Conservation (phyloP, 305 asterid genomes). For the Fraxinus ornus region DNA sequence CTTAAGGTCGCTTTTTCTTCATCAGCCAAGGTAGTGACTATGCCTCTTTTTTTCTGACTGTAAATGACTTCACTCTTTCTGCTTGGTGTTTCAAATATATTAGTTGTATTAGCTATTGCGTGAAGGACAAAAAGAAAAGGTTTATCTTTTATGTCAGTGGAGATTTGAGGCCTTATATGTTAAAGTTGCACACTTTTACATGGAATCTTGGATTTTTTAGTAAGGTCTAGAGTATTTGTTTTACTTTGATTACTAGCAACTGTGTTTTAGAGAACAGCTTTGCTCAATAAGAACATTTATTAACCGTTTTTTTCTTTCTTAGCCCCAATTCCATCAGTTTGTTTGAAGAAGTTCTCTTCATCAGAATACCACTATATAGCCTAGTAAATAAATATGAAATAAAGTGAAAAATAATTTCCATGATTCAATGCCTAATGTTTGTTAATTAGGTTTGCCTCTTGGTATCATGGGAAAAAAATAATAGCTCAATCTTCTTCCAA, state of each 20-base stretch:
- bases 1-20: background rate
- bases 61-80: background rate
- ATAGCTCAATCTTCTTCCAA: background rate
- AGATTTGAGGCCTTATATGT: background rate
- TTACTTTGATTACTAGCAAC: background rate
- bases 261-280: slow-evolving; percentile 5
- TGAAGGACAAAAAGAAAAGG: background rate
- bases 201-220: background rate
- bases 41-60: background rate
- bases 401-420: slow-evolving; percentile 3
- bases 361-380: slow-evolving; percentile 6
- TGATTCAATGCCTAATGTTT: background rate
- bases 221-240: background rate
- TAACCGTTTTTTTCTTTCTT: background rate
- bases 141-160: background rate
- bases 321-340: background rate
- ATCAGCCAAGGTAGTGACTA: background rate
- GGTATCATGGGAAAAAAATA: background rate
- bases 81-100: background rate
- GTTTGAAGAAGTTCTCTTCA: background rate
- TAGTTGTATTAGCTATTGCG: background rate
- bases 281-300: background rate
- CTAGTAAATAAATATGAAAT: background rate
- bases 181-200: background rate
- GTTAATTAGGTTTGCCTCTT: background rate